Evolutionary conservation across 2,329 filamentous ascomycete genomes (phyloP), one percentile per base, ranked within the genome.

Genomic region (Alternaria infectoria): DNA sequence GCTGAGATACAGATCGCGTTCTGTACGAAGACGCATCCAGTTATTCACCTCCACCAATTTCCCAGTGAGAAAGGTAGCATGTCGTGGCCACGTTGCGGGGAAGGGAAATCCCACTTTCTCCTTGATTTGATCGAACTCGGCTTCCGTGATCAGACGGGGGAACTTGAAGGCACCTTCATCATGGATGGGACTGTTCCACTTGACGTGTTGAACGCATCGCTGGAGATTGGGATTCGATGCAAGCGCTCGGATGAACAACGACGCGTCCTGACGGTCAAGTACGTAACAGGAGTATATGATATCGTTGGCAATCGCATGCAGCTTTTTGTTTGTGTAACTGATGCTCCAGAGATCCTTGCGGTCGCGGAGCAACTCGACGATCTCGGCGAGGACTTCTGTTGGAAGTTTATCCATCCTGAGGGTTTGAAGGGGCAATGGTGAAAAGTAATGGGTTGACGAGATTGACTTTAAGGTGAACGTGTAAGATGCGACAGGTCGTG

Each of bases 191-290:
- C 57, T 17, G n/a, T 54, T 47, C 63, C 60, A 65, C 19, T 43
- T 36, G n/a, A 65, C 7, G 3, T 3, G 28, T 17, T 54, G 28
- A 10, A 63, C 52, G 32, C 40, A 59, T 28, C 30, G 40, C n/a
- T 40, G 47, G 8, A 54, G 56, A 12, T 19, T 19, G 2, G 51
- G 28, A 8, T 25, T 54, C 1, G 63, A 57, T 15, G 63, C 55
- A 54, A 65, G 51, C 11, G 60, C 45, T 30, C 59, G 54, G 28
- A 65, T 58, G 23, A 63, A 57, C 6, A 58, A 49, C 15, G 47
- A 52, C 9, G 63, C 43, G 9, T 57, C 19, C 26, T 19, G 40
- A 21, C 9, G 12, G 11, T 15, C 7, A 5, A 51, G 28, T 5
- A n/a, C 28, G 43, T 45, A 65, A 7, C 13, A 28, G 40, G 17